These are phyloP conservation scores for Porcisia deanei DNA, from an alignment of 208 protist species.

Conservation along the genomic window DNA sequence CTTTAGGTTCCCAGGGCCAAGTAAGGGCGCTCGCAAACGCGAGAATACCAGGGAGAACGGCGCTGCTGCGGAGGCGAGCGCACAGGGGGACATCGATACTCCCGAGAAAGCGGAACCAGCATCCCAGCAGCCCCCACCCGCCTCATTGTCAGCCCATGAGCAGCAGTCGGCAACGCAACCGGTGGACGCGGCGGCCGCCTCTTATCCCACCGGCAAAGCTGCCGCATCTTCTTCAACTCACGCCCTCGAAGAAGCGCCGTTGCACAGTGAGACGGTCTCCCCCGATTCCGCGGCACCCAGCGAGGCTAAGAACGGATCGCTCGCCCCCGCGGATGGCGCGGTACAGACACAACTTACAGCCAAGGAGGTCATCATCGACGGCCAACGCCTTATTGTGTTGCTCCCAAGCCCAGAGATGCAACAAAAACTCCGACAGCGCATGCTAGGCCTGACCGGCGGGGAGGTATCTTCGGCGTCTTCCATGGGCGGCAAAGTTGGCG, in stretches of 20 bases:
- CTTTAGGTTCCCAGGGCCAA: slow-evolving; percentile 7
- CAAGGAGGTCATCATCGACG: slow-evolving; percentile 61
- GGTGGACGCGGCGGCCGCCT: background rate
- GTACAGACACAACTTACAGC: slow-evolving; percentile 40
- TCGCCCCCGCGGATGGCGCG: background rate
- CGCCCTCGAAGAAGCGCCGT: background rate
- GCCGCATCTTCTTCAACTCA: background rate
- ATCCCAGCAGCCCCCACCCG: background rate
- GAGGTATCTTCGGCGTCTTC: background rate
- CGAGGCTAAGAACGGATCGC: background rate
- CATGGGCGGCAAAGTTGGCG: too few relatives aligned
- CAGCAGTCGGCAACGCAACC: background rate
- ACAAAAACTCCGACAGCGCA: slow-evolving; percentile 36
- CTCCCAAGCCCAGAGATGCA: slow-evolving; percentile 55
- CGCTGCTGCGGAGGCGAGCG: background rate
- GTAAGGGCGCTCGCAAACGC: background rate
- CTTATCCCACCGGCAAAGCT: background rate
- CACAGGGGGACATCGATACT: background rate
- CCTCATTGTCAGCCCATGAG: background rate
- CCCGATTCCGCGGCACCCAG: background rate
- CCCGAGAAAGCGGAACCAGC: background rate
- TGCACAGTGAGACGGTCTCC: background rate
- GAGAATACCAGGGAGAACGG: background rate
- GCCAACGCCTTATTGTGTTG: slow-evolving; percentile 54
- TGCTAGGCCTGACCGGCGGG: slow-evolving; percentile 16